Conservation (phyloP, 176 grass and related monocot genomes). For the Leersia perrieri region DNA sequence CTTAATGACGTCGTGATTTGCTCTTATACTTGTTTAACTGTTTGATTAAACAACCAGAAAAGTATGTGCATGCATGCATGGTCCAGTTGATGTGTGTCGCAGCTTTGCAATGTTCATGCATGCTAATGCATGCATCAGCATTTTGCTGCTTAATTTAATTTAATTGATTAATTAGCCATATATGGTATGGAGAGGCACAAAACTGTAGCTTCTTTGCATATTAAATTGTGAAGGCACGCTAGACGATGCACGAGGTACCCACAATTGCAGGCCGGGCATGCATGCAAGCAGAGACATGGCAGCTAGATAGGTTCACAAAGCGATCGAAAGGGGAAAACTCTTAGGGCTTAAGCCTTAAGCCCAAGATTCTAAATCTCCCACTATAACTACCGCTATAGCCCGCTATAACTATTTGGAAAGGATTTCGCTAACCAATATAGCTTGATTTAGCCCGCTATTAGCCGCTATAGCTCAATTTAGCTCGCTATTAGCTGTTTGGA, state of each 20-base stretch:
- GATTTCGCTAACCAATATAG: too few species aligned
- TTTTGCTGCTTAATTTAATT: not conserved
- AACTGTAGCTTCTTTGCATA: not conserved
- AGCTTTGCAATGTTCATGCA: too few species aligned
- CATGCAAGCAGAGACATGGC: not conserved
- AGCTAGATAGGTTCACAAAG: conserved; percentile 2
- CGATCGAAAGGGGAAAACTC: not conserved
- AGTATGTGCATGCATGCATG: not conserved
- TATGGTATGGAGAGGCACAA: not conserved
- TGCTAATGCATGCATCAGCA: not conserved
- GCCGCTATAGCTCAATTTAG: too few species aligned
- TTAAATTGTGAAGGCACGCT: not conserved
- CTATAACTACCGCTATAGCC: too few species aligned
- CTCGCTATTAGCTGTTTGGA: too few species aligned
- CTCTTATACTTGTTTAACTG: not conserved
- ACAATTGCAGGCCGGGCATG: not conserved
- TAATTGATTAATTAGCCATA: not conserved
- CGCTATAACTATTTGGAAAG: too few species aligned
- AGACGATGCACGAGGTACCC: conserved; percentile 34
- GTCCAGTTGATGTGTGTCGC: too few species aligned
- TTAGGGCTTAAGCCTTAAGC: conserved; percentile 52
- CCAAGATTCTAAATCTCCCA: too few species aligned
- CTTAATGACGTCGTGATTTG: conserved; percentile 1
- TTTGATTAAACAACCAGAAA: not conserved
- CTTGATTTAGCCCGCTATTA: too few species aligned